A percentile compares a stretch with the other conserved stretches of the same genome.
phyloP scores from a whole-genome alignment of 2,329 filamentous ascomycete genomes.

The Ilyonectria sp. region DNA sequence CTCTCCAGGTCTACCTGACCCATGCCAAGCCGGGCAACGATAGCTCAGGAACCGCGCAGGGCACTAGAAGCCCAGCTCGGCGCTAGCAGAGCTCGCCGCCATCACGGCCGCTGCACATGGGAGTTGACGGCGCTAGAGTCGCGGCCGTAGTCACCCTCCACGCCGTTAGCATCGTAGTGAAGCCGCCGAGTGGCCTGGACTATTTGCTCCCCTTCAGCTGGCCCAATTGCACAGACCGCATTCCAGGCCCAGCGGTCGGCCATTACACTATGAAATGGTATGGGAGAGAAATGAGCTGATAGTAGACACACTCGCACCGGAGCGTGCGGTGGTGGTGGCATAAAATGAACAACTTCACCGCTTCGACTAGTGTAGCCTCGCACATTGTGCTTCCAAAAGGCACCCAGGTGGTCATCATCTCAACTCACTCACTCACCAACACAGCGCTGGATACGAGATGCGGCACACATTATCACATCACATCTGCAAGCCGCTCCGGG shows the following conservation, averaged over 20 bases:
- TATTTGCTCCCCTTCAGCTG: not conserved
- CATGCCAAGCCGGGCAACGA: not conserved
- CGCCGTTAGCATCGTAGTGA: not conserved
- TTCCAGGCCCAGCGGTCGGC: not conserved
- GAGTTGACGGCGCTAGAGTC: not conserved
- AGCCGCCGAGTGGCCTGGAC: not conserved
- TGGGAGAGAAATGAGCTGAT: not conserved
- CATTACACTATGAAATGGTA: no score
- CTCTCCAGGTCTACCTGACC: not conserved
- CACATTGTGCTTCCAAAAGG: not conserved
- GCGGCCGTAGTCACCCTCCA: not conserved
- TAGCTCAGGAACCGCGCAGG: not conserved
- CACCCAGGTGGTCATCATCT: not conserved
- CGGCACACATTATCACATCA: not conserved
- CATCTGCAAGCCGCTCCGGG: not conserved
- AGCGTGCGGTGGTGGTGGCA: not conserved
- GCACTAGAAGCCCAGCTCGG: slow-evolving; percentile 1
- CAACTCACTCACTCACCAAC: not conserved
- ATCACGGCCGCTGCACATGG: not conserved
- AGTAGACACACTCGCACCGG: not conserved
- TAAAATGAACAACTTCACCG: not conserved
- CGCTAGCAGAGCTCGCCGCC: not conserved
- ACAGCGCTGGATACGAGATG: slow-evolving; percentile 9
- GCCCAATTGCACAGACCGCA: not conserved
- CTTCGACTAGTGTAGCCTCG: not conserved